These are phyloP conservation scores for Cyclostephanos tholiformis DNA, from an alignment of 108 stramenopile genomes.

Conservation along the genomic window DNA sequence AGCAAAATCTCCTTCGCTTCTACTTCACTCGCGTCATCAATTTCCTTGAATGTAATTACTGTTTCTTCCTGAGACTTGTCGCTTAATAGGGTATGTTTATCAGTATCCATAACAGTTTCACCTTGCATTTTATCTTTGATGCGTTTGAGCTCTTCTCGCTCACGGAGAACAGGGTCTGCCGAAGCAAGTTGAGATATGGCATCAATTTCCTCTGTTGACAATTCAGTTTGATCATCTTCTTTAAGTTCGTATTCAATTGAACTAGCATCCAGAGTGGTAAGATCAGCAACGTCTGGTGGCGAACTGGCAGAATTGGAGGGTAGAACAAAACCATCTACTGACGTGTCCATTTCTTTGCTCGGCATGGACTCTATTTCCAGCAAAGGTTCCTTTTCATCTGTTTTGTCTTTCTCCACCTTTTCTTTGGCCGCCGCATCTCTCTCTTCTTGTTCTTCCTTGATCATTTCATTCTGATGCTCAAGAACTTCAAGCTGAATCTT, in stretches of 20 bases:
- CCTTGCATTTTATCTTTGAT: conserved; percentile 70
- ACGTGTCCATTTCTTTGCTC: neutral
- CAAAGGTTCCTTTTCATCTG: neutral
- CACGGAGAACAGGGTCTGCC: conserved; percentile 80
- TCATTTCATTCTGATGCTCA: conserved; percentile 78
- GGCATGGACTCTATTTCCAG: neutral
- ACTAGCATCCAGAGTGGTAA: neutral
- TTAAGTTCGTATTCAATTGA: conserved; percentile 22
- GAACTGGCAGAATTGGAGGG: neutral
- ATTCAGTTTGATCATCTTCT: conserved; percentile 52
- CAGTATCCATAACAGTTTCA: conserved; percentile 15
- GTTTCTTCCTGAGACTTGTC: conserved; percentile 48
- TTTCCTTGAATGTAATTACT: conserved; percentile 41
- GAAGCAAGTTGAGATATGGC: conserved; percentile 78
- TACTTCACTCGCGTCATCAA: conserved; percentile 47
- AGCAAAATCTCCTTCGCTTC: conserved; percentile 51
- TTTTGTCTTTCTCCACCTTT: conserved; percentile 21
- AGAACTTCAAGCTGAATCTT: conserved; percentile 86
- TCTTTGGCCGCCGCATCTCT: conserved; percentile 69
- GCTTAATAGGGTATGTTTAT: conserved; percentile 19
- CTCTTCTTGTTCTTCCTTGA: conserved; percentile 72
- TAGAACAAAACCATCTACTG: neutral
- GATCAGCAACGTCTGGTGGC: neutral
- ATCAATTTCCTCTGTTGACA: conserved; percentile 82
- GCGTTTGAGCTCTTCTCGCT: conserved; percentile 69